Evolutionary conservation across 2,329 filamentous ascomycete genomes (phyloP).

Genomic region (Pseudogymnoascus sp.): DNA sequence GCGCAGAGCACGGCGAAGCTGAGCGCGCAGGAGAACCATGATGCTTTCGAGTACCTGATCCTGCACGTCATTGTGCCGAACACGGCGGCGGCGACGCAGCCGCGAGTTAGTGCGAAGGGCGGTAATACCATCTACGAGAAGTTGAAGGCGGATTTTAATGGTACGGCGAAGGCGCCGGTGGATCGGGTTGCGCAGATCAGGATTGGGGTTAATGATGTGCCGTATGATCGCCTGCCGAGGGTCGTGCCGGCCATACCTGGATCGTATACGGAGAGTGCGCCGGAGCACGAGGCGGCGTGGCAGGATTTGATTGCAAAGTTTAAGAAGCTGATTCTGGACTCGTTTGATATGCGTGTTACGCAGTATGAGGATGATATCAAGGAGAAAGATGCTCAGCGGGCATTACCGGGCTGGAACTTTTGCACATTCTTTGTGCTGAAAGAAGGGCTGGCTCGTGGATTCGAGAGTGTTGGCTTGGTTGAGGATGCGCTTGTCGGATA

Average conservation of each 20-base stretch:
- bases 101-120: constrained; percentile 54
- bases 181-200: constrained; percentile 83
- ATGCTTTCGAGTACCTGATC: constrained; percentile 93
- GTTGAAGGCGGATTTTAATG: constrained; percentile 82
- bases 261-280: constrained; percentile 60
- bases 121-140: constrained; percentile 84
- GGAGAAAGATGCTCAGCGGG: constrained; percentile 82
- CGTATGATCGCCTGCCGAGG: constrained; percentile 54
- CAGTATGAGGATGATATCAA: constrained; percentile 98
- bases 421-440: constrained; percentile 98
- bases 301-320: constrained; percentile 76
- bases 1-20: constrained; percentile 44
- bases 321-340: constrained; percentile 76
- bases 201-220: constrained; percentile 61
- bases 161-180: constrained; percentile 58
- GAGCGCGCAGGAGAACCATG: constrained; percentile 79
- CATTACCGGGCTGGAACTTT: constrained; percentile 94
- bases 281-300: constrained; percentile 77
- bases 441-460: constrained; percentile 84
- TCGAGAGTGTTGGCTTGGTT: constrained; percentile 91
- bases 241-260: constrained; percentile 55
- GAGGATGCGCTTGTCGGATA: constrained; percentile 94
- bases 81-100: constrained; percentile 70
- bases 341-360: constrained; percentile 81
- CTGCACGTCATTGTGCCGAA: constrained; percentile 88